Conservation (phyloP, 2,329 filamentous ascomycete genomes). For the Pseudogymnoascus sp. region DNA sequence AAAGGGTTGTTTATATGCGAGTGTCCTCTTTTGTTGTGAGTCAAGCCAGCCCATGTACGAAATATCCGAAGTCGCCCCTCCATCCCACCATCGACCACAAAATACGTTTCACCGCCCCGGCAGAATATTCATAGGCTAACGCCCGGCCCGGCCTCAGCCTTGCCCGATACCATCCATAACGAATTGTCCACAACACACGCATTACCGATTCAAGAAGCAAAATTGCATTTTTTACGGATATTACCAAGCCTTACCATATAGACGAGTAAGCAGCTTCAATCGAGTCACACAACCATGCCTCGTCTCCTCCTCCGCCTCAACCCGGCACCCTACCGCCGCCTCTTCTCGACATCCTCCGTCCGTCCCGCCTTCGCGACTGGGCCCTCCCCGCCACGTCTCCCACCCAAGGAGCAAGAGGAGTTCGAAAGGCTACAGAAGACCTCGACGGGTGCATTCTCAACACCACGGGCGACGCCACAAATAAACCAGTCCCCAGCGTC, state of each 20-base stretch:
- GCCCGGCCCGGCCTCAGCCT: background rate
- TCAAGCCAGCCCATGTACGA: slow-evolving; percentile 6
- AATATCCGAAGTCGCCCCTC: slow-evolving; percentile 9
- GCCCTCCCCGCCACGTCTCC: slow-evolving; percentile 77
- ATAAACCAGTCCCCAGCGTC: slow-evolving; percentile 42
- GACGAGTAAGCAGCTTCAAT: background rate
- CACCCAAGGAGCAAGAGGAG: slow-evolving; percentile 79
- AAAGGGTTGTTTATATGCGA: slow-evolving; percentile 1
- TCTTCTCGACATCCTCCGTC: slow-evolving; percentile 20
- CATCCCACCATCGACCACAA: slow-evolving; percentile 7
- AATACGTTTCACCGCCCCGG: slow-evolving; percentile 6
- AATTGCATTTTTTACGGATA: background rate
- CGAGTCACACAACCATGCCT: slow-evolving; percentile 19
- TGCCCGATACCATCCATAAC: background rate
- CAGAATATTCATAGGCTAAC: slow-evolving; percentile 6
- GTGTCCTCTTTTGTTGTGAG: slow-evolving; percentile 6
- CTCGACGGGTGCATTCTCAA: slow-evolving; percentile 71
- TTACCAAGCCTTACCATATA: background rate
- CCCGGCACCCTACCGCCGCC: slow-evolving; percentile 21
- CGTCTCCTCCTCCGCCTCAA: slow-evolving; percentile 21
- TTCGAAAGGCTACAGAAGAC: slow-evolving; percentile 78
- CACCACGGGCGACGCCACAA: slow-evolving; percentile 39
- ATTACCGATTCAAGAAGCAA: background rate
- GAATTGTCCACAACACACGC: background rate
- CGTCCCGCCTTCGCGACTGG: slow-evolving; percentile 37